Base-by-base conservation (phyloP, 2,329 filamentous ascomycete species). In the Aspergillus tamarii region DNA sequence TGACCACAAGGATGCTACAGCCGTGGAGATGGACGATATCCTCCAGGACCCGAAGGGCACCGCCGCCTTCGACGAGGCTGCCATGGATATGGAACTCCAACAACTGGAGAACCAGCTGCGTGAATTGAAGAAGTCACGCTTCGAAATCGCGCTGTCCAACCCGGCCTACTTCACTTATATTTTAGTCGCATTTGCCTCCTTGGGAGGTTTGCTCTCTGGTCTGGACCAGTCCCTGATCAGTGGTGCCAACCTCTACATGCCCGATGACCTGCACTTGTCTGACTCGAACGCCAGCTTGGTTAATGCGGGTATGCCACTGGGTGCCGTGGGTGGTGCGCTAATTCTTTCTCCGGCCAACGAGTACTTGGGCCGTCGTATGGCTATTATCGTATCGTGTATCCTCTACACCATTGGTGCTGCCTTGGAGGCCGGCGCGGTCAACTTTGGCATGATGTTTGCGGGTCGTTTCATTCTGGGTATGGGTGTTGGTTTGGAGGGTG, bases 181-280 rank as follows among this genome's bases (percentile, higher is more conserved):
- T 19, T 82, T 91, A 16, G 88, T 91, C 52, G 87, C 84, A 1
- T 92, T 92, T 69, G 89, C 89, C n/a, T 90, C 87, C 19, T 90
- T 92, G 88, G 89, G 90, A 57, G 90, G 90, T 73, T 80, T 92
- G 26, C 84, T 92, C 0, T 91, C 88, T 1, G 90, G 90, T 64
- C 82, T 92, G 23, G 90, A 92, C 72, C 90, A 92, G 77, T 90
- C 87, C 53, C 81, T 92, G 61, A 92, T 92, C 70, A 89, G 85
- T 14, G 90, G 90, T 59, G 90, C 90, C 59, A 78, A 77, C 70
- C 80, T 92, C 4, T 89, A 85, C 73, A 80, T 92, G 52, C 90
- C 89, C 3, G 67, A 74, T 0, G 87, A 88, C 52, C 80, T 92
- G 1, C 72, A 79, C 28, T 81, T 92, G 36, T 78, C 83, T 5